These are phyloP conservation scores for Pichia paraexigua DNA, from an alignment of 805 yeast species.

Conservation along the genomic window DNA sequence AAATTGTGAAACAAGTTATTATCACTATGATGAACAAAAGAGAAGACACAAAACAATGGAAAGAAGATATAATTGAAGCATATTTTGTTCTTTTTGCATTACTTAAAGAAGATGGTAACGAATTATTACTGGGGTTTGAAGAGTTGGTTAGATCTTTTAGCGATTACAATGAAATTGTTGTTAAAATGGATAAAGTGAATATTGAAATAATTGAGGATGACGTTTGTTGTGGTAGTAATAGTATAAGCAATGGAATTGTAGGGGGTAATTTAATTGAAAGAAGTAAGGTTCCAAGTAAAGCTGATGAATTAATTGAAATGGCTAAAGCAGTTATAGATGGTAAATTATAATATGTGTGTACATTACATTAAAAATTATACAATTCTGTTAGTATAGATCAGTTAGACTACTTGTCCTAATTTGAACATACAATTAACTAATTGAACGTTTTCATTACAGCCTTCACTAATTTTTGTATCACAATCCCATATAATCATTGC, in stretches of 20 bases:
- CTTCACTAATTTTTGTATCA: slow-evolving; percentile 69
- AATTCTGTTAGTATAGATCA: neutral
- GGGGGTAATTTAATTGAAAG: neutral
- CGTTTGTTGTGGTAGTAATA: neutral
- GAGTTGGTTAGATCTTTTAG: neutral
- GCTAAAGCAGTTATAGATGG: neutral
- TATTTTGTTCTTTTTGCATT: slow-evolving; percentile 69
- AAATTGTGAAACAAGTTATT: slow-evolving; percentile 48
- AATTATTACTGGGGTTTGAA: slow-evolving; percentile 45
- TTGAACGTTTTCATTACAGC: slow-evolving; percentile 85
- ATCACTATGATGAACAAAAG: slow-evolving; percentile 33
- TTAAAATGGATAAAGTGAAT: neutral
- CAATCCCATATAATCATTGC: slow-evolving; percentile 62
- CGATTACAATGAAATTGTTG: neutral
- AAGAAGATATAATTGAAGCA: slow-evolving; percentile 53
- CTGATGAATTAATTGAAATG: neutral
- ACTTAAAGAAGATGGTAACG: slow-evolving; percentile 43
- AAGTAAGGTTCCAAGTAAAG: neutral
- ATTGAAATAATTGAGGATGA: neutral
- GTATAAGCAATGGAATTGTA: neutral
- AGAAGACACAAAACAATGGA: slow-evolving; percentile 14
- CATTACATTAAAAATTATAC: neutral
- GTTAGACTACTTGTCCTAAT: slow-evolving; percentile 19
- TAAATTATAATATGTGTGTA: neutral
- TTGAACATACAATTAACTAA: slow-evolving; percentile 55